Evolutionary conservation across 2,329 filamentous ascomycete genomes (phyloP), one percentile per base, ranked within the genome.

Genomic region (Aspergillus tubingensis): DNA sequence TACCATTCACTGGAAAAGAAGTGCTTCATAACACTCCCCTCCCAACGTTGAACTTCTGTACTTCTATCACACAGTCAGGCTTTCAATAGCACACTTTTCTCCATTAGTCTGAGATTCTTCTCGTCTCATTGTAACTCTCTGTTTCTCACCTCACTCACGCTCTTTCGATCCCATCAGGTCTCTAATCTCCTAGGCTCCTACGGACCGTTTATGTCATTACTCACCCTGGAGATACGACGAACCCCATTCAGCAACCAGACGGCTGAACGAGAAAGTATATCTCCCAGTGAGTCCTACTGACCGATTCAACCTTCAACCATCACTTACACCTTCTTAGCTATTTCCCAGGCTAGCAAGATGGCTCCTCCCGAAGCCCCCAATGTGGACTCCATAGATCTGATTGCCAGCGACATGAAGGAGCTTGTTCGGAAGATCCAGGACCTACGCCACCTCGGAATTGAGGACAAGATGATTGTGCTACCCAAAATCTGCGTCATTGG

Each of bases 401-500:
- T 78, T 32, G 67, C 70, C 0, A 61, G 71, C 2, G 71, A 72
- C 13, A 78, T 79, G 70, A 76, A 75, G 38, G 60, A 60, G 0
- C 60, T 80, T 5, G 74, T 80, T 0, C 73, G 72, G 11, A 76
- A 72, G n/a, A 76, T 80, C 0, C 77, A 78, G 53, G 85, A 89
- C 51, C 83, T 96, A 0, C 86, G 91, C 54, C 83, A 87, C 5
- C 82, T 94, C 0, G 91, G 90, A 0, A 87, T 96, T 0, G 87
- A 90, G 53, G 85, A 90, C 17, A 84, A 87, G 4, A 70, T 80
- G 0, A 85, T 91, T 0, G 85, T 86, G 0, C 79, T 96, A 0
- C 91, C 92, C 0, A 91, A 92, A 66, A 86, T 96, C 8, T 90
- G 94, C 5, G 85, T 96, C 0, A 86, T 96, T 0, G 92, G 92